Percentiles rank a stretch among this genome's conserved stretches.
phyloP scores from a whole-genome alignment of 805 yeast species.

The Myxozyma neglecta region DNA sequence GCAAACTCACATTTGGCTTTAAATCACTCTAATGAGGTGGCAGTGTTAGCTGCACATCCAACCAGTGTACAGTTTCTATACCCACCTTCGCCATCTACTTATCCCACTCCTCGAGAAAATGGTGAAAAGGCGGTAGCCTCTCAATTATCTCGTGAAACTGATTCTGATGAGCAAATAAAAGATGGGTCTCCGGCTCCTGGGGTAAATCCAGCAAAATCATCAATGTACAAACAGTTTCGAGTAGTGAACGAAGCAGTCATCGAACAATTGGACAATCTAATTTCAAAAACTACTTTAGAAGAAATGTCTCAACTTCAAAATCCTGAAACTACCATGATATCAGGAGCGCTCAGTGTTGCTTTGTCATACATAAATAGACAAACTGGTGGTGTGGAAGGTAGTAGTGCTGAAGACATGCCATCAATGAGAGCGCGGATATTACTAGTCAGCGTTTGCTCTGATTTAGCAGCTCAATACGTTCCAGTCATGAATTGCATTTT shows the following conservation, averaged over 20 bases:
- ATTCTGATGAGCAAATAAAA: background rate
- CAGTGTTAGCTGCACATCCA: constrained; percentile 74
- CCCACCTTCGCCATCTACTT: constrained; percentile 46
- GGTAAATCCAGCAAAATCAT: constrained; percentile 43
- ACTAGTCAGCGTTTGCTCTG: constrained; percentile 66
- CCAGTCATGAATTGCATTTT: constrained; percentile 94
- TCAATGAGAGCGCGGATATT: constrained; percentile 64
- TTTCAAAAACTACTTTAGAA: constrained; percentile 42
- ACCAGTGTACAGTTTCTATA: constrained; percentile 67
- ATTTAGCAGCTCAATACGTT: constrained; percentile 77
- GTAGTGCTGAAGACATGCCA: constrained; percentile 2
- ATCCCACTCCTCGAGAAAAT: background rate
- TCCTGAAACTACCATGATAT: constrained; percentile 48
- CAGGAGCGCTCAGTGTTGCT: constrained; percentile 82
- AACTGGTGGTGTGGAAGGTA: background rate
- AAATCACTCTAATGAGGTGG: constrained; percentile 79
- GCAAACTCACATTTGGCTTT: constrained; percentile 85
- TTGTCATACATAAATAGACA: constrained; percentile 68
- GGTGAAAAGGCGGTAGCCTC: background rate
- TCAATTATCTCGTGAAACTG: background rate
- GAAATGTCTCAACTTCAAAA: constrained; percentile 25
- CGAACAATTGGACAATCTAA: constrained; percentile 53
- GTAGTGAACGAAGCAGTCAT: constrained; percentile 73
- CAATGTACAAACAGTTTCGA: constrained; percentile 82
- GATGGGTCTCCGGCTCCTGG: background rate